Evolutionary conservation across 768 basidiomycete genomes (phyloP).

Genomic region (Agrocybe pediades): DNA sequence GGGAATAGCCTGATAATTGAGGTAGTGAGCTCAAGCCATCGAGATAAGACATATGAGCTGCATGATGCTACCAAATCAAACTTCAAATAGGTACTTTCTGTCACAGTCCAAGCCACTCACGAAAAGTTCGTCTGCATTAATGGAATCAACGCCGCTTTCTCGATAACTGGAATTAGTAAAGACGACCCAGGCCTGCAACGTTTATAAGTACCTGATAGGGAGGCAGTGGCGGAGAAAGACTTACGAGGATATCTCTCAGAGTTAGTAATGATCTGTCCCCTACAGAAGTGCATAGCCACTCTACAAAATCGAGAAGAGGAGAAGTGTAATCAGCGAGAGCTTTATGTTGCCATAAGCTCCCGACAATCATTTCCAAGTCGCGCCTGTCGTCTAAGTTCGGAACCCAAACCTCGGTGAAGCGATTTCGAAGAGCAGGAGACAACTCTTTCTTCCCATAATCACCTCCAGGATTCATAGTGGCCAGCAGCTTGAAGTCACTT

Average conservation of each 20-base stretch:
- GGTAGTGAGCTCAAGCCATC: constrained; percentile 86
- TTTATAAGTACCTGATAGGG: not conserved
- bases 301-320: constrained; percentile 71
- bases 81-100: not conserved
- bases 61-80: constrained; percentile 70
- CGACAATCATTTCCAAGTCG: constrained; percentile 81
- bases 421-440: constrained; percentile 93
- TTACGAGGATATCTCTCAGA: constrained; percentile 86
- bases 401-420: constrained; percentile 99
- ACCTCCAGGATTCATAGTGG: constrained; percentile 99
- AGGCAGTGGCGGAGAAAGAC: constrained; percentile 18
- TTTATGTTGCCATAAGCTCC: constrained; percentile 63
- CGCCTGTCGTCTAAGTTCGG: constrained; percentile 72
- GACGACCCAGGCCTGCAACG: constrained; percentile 81
- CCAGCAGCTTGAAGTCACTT: constrained; percentile 81
- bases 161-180: constrained; percentile 72
- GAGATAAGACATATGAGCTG: constrained; percentile 88
- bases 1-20: constrained; percentile 66
- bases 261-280: constrained; percentile 70
- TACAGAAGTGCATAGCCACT: constrained; percentile 72
- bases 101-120: constrained; percentile 44
- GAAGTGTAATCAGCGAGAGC: constrained; percentile 56
- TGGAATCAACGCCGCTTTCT: constrained; percentile 25
- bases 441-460: constrained; percentile 99
- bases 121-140: constrained; percentile 59